Conservation (phyloP, 78 protist species). For the Tieghemostelium lacteum region DNA sequence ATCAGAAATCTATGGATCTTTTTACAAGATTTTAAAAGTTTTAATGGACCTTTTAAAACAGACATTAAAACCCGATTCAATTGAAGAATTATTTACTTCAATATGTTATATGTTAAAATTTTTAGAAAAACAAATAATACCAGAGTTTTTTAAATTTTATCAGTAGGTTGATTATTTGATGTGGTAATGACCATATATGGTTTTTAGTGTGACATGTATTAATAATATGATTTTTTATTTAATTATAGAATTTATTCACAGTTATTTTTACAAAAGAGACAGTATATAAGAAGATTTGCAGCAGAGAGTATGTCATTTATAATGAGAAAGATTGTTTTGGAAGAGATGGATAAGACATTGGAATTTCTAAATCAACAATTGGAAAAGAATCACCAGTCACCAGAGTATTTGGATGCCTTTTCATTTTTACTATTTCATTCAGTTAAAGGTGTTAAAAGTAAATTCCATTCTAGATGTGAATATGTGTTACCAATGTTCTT, state of each 20-base stretch:
- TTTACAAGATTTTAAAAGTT: conserved; percentile 21
- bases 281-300: conserved; percentile 73
- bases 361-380: conserved; percentile 10
- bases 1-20: conserved; percentile 41
- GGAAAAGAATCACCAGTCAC: not conserved
- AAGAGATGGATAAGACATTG: conserved; percentile 8
- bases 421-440: conserved; percentile 52
- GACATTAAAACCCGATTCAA: conserved; percentile 16
- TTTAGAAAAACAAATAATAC: conserved; percentile 49
- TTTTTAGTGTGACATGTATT: not conserved
- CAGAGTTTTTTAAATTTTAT: conserved; percentile 34
- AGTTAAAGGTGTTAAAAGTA: conserved; percentile 64
- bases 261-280: conserved; percentile 50
- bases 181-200: not conserved
- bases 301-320: conserved; percentile 65
- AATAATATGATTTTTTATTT: not conserved
- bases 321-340: conserved; percentile 53
- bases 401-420: conserved; percentile 52
- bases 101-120: conserved; percentile 59
- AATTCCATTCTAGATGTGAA: conserved; percentile 66
- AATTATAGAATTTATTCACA: conserved; percentile 48
- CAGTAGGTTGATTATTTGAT: conserved; percentile 8
- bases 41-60: conserved; percentile 12
- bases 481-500: conserved; percentile 36
- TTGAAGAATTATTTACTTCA: conserved; percentile 54